Conservation (phyloP, 331 rosid species). For the Quercus phellos region DNA sequence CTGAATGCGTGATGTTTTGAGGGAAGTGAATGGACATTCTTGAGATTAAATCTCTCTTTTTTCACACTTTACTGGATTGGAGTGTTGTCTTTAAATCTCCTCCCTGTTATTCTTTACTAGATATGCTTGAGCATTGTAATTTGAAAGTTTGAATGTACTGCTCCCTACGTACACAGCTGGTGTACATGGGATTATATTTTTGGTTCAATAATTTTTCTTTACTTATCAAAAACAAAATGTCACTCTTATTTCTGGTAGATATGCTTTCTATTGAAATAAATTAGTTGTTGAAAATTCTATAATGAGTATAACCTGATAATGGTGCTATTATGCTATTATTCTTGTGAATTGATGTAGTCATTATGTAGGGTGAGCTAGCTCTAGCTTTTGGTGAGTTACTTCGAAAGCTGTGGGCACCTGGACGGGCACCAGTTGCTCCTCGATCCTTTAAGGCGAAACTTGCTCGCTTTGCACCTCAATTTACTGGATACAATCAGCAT, state of each 20-base stretch:
- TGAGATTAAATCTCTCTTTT: too few species aligned
- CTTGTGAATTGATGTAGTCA: constrained; percentile 22
- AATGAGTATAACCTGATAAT: neutral
- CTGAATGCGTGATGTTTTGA: too few species aligned
- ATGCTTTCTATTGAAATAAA: neutral
- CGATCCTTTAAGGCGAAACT: constrained; percentile 89
- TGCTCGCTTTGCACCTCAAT: constrained; percentile 99
- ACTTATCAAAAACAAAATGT: neutral
- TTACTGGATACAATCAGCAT: constrained; percentile 96
- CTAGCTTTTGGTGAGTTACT: constrained; percentile 94
- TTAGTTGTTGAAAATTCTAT: neutral
- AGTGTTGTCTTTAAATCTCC: too few species aligned
- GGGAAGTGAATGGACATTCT: too few species aligned
- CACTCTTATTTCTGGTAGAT: neutral
- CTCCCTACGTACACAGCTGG: too few species aligned
- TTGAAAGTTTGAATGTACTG: too few species aligned
- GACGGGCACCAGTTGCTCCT: constrained; percentile 88
- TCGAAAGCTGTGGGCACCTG: constrained; percentile 98
- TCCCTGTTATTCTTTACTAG: too few species aligned
- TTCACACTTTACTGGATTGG: too few species aligned
- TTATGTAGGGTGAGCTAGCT: constrained; percentile 83
- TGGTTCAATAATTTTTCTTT: too few species aligned
- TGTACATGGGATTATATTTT: too few species aligned
- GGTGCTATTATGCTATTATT: neutral
- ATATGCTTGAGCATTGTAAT: too few species aligned